Percentiles rank a stretch among this genome's conserved stretches.
These are phyloP conservation scores for Chaetomium tenue DNA, from an alignment of 495 filamentous ascomycete genomes.

Conservation along the genomic window DNA sequence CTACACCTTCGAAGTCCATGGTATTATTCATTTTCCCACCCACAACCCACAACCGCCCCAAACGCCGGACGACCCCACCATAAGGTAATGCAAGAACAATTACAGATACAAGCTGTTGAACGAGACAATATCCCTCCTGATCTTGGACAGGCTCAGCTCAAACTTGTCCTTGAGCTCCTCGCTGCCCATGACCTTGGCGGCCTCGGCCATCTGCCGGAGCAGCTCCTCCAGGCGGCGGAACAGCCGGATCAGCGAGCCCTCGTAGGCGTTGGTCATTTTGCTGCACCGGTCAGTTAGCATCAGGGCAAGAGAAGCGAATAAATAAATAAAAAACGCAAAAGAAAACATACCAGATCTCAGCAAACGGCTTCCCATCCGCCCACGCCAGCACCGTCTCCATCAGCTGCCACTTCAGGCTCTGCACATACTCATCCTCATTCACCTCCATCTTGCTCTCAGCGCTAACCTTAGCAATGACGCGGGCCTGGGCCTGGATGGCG, in stretches of 20 bases:
- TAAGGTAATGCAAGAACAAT: conserved; percentile 9
- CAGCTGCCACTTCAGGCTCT: conserved; percentile 82
- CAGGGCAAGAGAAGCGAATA: background rate
- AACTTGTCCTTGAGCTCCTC: conserved; percentile 91
- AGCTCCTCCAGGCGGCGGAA: conserved; percentile 95
- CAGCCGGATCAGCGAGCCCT: conserved; percentile 90
- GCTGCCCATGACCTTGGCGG: conserved; percentile 94
- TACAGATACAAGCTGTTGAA: conserved; percentile 88
- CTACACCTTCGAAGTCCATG: conserved; percentile 8
- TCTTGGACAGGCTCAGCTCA: conserved; percentile 75
- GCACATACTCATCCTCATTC: conserved; percentile 88
- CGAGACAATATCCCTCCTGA: conserved; percentile 87
- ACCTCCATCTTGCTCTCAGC: conserved; percentile 86
- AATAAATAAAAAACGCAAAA: background rate
- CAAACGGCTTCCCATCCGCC: conserved; percentile 88
- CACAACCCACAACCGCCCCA: conserved; percentile 1
- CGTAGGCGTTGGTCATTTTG: conserved; percentile 98
- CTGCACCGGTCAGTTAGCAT: conserved; percentile 42
- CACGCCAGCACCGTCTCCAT: conserved; percentile 96
- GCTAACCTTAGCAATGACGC: conserved; percentile 85
- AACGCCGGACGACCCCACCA: conserved; percentile 6
- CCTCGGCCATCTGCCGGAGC: conserved; percentile 96
- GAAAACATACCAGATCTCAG: conserved; percentile 82
- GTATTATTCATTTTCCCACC: conserved; percentile 16
- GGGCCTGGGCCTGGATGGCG: conserved; percentile 80